Evolutionary conservation across 2,329 filamentous ascomycete species (phyloP), one percentile per base, ranked within the genome.

Genomic region (Aspergillus unguis): DNA sequence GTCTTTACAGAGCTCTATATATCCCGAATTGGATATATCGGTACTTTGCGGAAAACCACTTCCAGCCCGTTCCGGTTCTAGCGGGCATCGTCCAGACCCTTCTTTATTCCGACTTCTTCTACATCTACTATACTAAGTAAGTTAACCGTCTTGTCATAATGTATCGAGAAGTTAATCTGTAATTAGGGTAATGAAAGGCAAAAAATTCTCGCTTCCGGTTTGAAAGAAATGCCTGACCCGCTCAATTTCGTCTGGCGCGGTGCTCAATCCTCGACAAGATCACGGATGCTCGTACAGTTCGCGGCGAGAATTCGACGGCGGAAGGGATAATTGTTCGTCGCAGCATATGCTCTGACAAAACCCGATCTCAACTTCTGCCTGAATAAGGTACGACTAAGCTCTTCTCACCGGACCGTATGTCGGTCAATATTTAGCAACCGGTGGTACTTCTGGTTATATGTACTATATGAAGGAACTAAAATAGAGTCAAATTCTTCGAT

Each of bases 1-100:
- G 94, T 32, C 78, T 86, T 58, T 99, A 99, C 78, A 83, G 94
- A 52, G 90, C 92, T 3, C 80, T 99, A 52, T 99, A 99, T 75
- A 99, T 99, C 63, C 94, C 94, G 61, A 99, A 99, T 77, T 99
- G 94, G 94, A 85, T 97, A 65, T 97, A 90, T 75, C 82, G 94
- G 51, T 97, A 92, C 75, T 82, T 88, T 62, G 81, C 82, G 47
- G 91, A 96, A 72, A 78, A 83, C 46, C 86, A 90, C 71, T 87
- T 87, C 62, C 92, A 97, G 70, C 88, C 86, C 59, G 95, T 96
- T 62, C 87, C 92, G 23, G 87, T 96, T 47, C 69, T 94, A 57
- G 94, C 95, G 3, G 94, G 94, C 9, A 81, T 97, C 51, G 77
- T 97, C 59, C 94, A 99, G 80, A 99, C 94, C 0, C 76, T 99